Conservation (phyloP, 192 early-diverging fungal genomes). For the Coemansia sp. region DNA sequence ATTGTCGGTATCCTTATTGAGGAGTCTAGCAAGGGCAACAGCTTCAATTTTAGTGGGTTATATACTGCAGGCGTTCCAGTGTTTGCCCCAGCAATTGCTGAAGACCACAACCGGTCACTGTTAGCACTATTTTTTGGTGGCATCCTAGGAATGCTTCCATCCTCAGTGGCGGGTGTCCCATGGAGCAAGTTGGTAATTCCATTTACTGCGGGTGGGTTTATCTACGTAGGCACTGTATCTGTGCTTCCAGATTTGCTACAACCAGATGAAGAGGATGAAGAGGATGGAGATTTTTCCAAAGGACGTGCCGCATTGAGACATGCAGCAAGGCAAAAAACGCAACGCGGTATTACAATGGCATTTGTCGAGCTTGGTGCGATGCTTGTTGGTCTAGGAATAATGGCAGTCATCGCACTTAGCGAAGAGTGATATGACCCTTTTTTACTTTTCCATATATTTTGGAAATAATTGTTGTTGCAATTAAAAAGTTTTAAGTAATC, state of each 20-base stretch:
- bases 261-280: conserved; percentile 55
- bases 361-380: conserved; percentile 66
- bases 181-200: conserved; percentile 81
- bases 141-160: conserved; percentile 30
- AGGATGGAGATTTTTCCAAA: conserved; percentile 20
- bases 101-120: not conserved
- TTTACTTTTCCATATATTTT: not conserved
- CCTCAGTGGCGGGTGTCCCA: conserved; percentile 58
- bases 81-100: conserved; percentile 24
- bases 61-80: conserved; percentile 27
- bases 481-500: too few species aligned
- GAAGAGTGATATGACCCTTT: conserved; percentile 50
- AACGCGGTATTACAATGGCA: conserved; percentile 38
- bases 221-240: conserved; percentile 84
- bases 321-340: conserved; percentile 10
- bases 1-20: conserved; percentile 75
- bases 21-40: conserved; percentile 57
- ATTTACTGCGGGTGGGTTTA: conserved; percentile 83
- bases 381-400: conserved; percentile 72
- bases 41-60: conserved; percentile 29
- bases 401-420: conserved; percentile 73
- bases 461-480: too few species aligned
- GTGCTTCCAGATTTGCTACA: conserved; percentile 80
- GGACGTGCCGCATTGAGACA: conserved; percentile 7
- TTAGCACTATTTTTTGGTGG: conserved; percentile 24